phyloP scores from a whole-genome alignment of 2,329 filamentous ascomycete species.

The Trichoderma pleuroti region DNA sequence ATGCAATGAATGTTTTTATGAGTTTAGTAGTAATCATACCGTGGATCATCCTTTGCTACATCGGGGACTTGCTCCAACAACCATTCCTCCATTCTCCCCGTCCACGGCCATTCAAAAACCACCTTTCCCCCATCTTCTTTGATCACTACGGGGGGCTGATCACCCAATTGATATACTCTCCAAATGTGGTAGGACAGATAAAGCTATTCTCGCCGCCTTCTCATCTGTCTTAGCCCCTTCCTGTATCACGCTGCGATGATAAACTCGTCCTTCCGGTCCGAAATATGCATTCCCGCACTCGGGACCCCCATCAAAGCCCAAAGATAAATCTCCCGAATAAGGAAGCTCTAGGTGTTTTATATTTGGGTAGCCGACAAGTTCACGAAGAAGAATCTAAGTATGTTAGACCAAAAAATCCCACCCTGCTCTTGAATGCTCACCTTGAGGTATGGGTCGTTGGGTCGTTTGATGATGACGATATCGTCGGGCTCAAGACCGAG shows the following conservation, averaged over 20 bases:
- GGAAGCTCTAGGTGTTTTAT: neutral
- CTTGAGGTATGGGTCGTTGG: neutral
- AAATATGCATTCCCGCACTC: neutral
- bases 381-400: neutral
- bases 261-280: neutral
- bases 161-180: neutral
- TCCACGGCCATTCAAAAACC: neutral
- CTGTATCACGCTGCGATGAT: neutral
- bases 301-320: neutral
- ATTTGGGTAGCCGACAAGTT: neutral
- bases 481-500: neutral
- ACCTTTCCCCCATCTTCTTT: neutral
- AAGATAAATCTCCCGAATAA: neutral
- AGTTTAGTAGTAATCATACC: neutral
- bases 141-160: neutral
- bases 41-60: neutral
- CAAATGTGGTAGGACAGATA: neutral
- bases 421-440: neutral
- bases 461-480: neutral
- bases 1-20: neutral
- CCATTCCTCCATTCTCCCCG: neutral
- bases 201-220: neutral
- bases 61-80: neutral
- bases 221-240: neutral
- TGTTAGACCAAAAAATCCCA: neutral